These are phyloP conservation scores for Xylariaceae sp. DNA, from an alignment of 2,329 filamentous ascomycete species.

Conservation along the genomic window DNA sequence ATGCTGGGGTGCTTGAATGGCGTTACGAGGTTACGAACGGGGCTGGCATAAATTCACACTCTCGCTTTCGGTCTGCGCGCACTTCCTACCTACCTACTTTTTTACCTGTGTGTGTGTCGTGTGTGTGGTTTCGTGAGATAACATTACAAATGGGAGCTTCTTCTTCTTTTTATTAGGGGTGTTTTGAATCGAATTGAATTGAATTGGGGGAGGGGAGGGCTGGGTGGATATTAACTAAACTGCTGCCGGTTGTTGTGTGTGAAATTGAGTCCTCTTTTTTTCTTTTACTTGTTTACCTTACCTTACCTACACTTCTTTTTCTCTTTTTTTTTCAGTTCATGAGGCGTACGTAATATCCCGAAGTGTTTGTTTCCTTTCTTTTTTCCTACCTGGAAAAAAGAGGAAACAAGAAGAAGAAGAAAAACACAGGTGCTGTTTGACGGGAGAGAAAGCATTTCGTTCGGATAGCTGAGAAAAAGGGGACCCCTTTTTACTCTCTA, in stretches of 20 bases:
- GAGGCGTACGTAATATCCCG: slow-evolving; percentile 17
- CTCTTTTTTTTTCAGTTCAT: slow-evolving; percentile 12
- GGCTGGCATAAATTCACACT: slow-evolving; percentile 25
- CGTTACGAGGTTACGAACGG: slow-evolving; percentile 30
- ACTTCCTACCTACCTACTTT: slow-evolving; percentile 12
- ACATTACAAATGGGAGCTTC: neutral
- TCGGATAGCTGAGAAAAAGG: too few relatives aligned
- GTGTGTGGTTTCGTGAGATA: slow-evolving; percentile 1
- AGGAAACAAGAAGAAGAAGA: neutral
- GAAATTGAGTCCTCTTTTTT: slow-evolving; percentile 7
- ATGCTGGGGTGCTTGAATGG: slow-evolving; percentile 22
- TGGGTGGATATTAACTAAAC: slow-evolving; percentile 17
- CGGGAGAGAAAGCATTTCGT: neutral
- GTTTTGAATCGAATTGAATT: slow-evolving; percentile 6
- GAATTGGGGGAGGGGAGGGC: slow-evolving; percentile 9
- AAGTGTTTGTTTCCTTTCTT: neutral
- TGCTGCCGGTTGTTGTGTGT: neutral
- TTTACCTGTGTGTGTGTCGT: neutral
- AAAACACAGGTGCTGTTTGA: neutral
- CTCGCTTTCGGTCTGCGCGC: slow-evolving; percentile 11
- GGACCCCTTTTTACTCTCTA: too few relatives aligned
- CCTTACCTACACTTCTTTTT: slow-evolving; percentile 10
- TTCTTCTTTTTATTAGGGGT: neutral
- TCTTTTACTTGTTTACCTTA: neutral
- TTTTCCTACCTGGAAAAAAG: too few relatives aligned